Conservation (phyloP, 306 rosid species). For the Cyclanthera cordifolia region DNA sequence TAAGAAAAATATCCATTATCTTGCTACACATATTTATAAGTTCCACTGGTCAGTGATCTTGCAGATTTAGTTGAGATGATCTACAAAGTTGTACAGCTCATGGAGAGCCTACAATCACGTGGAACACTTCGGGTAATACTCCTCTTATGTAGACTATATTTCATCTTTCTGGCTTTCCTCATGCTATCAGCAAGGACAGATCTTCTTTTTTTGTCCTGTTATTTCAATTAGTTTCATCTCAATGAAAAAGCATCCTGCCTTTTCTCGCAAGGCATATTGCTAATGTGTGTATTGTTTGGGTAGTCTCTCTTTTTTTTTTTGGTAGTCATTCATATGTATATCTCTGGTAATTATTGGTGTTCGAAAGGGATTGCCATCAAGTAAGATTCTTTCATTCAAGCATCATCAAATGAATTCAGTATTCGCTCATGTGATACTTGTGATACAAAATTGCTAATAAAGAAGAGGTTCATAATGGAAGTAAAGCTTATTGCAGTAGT, state of each 20-base stretch:
- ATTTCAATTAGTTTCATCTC: too few species aligned
- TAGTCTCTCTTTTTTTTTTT: neutral
- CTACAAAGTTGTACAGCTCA: slow-evolving; percentile 50
- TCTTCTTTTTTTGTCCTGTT: neutral
- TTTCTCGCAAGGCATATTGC: neutral
- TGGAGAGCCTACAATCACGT: slow-evolving; percentile 74
- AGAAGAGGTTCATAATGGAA: neutral
- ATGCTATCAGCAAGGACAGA: neutral
- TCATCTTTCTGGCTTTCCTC: slow-evolving; percentile 1
- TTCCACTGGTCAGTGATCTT: slow-evolving; percentile 53
- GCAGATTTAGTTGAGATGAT: slow-evolving; percentile 79
- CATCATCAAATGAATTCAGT: neutral
- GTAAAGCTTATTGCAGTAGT: neutral
- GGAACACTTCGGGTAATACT: slow-evolving; percentile 77
- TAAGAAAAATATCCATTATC: neutral
- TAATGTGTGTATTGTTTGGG: neutral
- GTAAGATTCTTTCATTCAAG: neutral
- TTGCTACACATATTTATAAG: slow-evolving; percentile 11
- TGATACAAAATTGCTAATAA: too few species aligned
- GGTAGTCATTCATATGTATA: neutral
- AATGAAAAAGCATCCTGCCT: too few species aligned
- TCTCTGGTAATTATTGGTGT: neutral
- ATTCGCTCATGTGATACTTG: neutral
- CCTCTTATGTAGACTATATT: neutral
- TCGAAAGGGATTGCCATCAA: neutral